Conservation (phyloP, 1,284 basidiomycete genomes). For the Pulveroboletus sp. region DNA sequence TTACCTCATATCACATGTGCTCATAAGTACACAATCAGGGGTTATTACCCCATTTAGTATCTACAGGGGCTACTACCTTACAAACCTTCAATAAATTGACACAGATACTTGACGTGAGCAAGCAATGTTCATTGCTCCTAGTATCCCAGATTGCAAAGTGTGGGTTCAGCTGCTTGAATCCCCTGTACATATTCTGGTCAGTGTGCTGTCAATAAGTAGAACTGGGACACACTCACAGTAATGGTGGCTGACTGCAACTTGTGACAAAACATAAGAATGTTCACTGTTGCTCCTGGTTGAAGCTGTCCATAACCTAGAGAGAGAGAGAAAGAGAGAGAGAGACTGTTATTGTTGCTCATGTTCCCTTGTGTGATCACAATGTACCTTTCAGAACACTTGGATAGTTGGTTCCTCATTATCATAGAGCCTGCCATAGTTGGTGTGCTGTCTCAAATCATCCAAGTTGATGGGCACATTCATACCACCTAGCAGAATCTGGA, state of each 20-base stretch:
- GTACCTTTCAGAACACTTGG: constrained; percentile 70
- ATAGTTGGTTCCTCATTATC: constrained; percentile 70
- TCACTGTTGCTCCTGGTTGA: constrained; percentile 69
- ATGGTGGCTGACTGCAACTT: constrained; percentile 84
- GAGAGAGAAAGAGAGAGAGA: too few species aligned
- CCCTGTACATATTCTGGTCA: constrained; percentile 40
- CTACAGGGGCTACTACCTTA: too few species aligned
- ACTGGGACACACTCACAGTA: constrained; percentile 51
- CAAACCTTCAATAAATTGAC: constrained; percentile 87
- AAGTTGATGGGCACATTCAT: constrained; percentile 81
- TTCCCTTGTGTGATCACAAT: constrained; percentile 20
- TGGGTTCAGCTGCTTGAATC: constrained; percentile 86
- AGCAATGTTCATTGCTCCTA: constrained; percentile 65
- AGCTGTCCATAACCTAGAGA: constrained; percentile 74
- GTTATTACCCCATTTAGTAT: too few species aligned
- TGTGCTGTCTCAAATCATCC: constrained; percentile 71
- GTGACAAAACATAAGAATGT: constrained; percentile 85
- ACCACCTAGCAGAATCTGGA: constrained; percentile 83
- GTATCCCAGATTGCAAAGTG: constrained; percentile 83
- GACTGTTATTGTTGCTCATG: neutral
- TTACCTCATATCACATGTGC: too few species aligned
- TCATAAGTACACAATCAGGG: too few species aligned
- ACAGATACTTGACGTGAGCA: constrained; percentile 83
- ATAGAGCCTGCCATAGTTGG: constrained; percentile 76
- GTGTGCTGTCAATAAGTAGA: neutral